Evolutionary conservation across 2,329 filamentous ascomycete species (phyloP).

Genomic region (Tolypocladium endophyticum): DNA sequence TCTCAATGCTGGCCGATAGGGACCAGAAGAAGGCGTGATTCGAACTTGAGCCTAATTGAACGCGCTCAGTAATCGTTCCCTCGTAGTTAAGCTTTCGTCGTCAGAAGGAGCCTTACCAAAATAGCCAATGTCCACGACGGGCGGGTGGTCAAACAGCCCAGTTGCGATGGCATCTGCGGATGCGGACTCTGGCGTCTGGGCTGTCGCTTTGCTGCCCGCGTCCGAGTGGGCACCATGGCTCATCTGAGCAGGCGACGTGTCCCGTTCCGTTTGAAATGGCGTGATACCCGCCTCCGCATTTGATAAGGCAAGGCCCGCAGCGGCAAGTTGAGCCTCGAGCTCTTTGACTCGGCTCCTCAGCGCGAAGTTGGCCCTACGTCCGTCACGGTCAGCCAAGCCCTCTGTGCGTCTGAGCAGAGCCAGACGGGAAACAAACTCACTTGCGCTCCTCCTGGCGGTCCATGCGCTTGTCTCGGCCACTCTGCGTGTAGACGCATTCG

Average conservation of each 20-base stretch:
- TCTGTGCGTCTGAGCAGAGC: too few relatives aligned
- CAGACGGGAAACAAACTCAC: slow-evolving; percentile 1
- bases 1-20: slow-evolving; percentile 14
- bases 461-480: slow-evolving; percentile 12
- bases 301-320: not conserved
- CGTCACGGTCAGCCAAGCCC: not conserved
- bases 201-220: not conserved
- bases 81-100: not conserved
- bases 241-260: not conserved
- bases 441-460: slow-evolving; percentile 11
- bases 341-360: slow-evolving; percentile 10
- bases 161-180: slow-evolving; percentile 16
- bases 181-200: slow-evolving; percentile 10
- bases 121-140: slow-evolving; percentile 14
- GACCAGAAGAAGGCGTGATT: slow-evolving; percentile 19
- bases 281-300: not conserved
- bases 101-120: slow-evolving; percentile 8
- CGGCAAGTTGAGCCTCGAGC: slow-evolving; percentile 10
- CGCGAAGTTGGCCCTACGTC: slow-evolving; percentile 5
- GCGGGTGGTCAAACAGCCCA: slow-evolving; percentile 15
- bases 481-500: slow-evolving; percentile 11
- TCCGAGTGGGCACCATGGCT: not conserved
- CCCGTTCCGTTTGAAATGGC: not conserved
- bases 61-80: not conserved
- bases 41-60: slow-evolving; percentile 14